phyloP scores from a whole-genome alignment of 768 basidiomycete genomes.

The Boletus tylopilopsis region DNA sequence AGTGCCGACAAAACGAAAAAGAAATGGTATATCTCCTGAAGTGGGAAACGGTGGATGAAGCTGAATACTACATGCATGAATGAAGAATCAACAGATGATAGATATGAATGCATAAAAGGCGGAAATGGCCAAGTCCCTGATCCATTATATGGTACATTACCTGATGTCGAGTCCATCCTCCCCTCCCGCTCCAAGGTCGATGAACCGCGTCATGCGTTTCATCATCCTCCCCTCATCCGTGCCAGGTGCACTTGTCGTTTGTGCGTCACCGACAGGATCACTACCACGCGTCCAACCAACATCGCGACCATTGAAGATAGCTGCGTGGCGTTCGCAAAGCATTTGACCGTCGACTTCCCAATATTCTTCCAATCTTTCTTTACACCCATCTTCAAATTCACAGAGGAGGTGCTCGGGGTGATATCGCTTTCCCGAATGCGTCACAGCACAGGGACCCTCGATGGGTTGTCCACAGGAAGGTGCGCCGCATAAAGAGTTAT shows the following conservation, averaged over 20 bases:
- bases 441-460: constrained; percentile 90
- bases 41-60: constrained; percentile 12
- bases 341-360: constrained; percentile 86
- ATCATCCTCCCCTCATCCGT: constrained; percentile 50
- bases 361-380: constrained; percentile 69
- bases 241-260: constrained; percentile 8
- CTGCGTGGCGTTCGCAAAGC: constrained; percentile 82
- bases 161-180: constrained; percentile 30
- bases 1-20: constrained; percentile 17
- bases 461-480: constrained; percentile 80
- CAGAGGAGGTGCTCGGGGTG: constrained; percentile 89
- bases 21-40: constrained; percentile 25
- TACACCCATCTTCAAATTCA: constrained; percentile 58
- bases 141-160: constrained; percentile 24
- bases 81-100: constrained; percentile 17
- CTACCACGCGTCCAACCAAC: constrained; percentile 17
- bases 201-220: constrained; percentile 79
- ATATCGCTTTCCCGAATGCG: constrained; percentile 74
- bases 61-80: constrained; percentile 18
- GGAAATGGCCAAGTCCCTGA: constrained; percentile 12
- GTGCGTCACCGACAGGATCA: constrained; percentile 8
- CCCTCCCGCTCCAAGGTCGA: constrained; percentile 51
- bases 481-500: constrained; percentile 83
- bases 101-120: constrained; percentile 13
- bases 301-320: constrained; percentile 23